Evolutionary conservation across 2,329 filamentous ascomycete genomes (phyloP).

Genomic region (Pyrenochaeta sp.): DNA sequence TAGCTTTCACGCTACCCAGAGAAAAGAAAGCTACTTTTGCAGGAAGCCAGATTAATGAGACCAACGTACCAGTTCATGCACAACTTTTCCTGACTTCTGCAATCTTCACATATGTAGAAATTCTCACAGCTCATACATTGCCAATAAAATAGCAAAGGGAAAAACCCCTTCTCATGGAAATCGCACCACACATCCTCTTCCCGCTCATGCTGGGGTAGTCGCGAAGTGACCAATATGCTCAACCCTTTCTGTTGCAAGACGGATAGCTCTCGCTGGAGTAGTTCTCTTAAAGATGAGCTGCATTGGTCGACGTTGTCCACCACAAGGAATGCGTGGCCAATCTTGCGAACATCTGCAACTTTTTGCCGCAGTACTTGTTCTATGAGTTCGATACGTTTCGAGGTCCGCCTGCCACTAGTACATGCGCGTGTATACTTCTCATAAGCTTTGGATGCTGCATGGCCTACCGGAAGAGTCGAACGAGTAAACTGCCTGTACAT

Average conservation of each 20-base stretch:
- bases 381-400: not conserved
- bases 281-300: conserved; percentile 14
- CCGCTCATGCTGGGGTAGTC: conserved; percentile 20
- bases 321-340: conserved; percentile 22
- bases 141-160: conserved; percentile 3
- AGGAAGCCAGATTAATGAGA: not conserved
- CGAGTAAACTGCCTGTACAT: conserved; percentile 11
- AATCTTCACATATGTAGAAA: conserved; percentile 3
- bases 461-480: not conserved
- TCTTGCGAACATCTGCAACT: conserved; percentile 5
- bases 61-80: conserved; percentile 1
- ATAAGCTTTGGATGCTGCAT: conserved; percentile 4
- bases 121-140: not conserved
- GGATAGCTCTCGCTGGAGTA: conserved; percentile 22
- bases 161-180: conserved; percentile 2
- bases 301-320: conserved; percentile 30
- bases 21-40: no score
- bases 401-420: conserved; percentile 1
- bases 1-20: no score
- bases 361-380: not conserved
- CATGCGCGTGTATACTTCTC: conserved; percentile 6
- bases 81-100: not conserved
- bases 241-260: conserved; percentile 12
- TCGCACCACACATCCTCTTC: conserved; percentile 16
- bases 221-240: conserved; percentile 26